These are phyloP conservation scores for Wickerhamiella nectarea DNA, from an alignment of 805 yeast species.

Conservation along the genomic window DNA sequence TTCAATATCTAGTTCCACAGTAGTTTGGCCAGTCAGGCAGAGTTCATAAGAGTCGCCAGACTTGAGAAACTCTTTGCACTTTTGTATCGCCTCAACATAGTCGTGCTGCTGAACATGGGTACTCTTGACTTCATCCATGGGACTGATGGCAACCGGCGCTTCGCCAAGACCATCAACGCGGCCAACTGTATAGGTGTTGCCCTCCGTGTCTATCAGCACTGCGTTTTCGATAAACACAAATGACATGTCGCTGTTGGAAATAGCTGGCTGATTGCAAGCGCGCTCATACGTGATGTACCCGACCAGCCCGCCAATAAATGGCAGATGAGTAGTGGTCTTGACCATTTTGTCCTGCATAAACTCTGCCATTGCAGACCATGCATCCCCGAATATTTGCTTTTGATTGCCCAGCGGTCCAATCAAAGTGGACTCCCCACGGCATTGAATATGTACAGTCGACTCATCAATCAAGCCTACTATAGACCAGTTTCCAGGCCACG, in stretches of 20 bases:
- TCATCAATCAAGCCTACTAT: slow-evolving; percentile 48
- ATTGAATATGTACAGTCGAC: slow-evolving; percentile 14
- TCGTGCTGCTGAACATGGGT: slow-evolving; percentile 36
- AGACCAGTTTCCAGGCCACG: slow-evolving; percentile 78
- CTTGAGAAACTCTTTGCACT: slow-evolving; percentile 53
- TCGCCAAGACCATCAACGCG: neutral
- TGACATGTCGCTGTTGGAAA: slow-evolving; percentile 17
- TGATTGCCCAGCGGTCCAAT: slow-evolving; percentile 13
- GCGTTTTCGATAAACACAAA: slow-evolving; percentile 17
- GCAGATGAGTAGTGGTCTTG: slow-evolving; percentile 32
- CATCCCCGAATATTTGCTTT: neutral
- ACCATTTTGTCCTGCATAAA: slow-evolving; percentile 17
- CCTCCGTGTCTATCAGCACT: slow-evolving; percentile 7
- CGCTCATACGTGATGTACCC: slow-evolving; percentile 85
- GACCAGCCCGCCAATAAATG: slow-evolving; percentile 82
- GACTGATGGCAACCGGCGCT: neutral
- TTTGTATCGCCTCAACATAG: slow-evolving; percentile 42
- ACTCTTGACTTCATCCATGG: slow-evolving; percentile 15
- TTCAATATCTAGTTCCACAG: slow-evolving; percentile 37
- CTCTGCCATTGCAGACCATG: slow-evolving; percentile 10
- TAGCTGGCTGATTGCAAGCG: slow-evolving; percentile 26
- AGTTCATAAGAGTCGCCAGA: slow-evolving; percentile 89
- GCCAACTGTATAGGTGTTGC: neutral
- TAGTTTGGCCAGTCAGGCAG: slow-evolving; percentile 71
- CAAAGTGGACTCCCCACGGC: slow-evolving; percentile 11